Evolutionary conservation across 176 grass and related monocot genomes (phyloP).

Genomic region (Canna indica): DNA sequence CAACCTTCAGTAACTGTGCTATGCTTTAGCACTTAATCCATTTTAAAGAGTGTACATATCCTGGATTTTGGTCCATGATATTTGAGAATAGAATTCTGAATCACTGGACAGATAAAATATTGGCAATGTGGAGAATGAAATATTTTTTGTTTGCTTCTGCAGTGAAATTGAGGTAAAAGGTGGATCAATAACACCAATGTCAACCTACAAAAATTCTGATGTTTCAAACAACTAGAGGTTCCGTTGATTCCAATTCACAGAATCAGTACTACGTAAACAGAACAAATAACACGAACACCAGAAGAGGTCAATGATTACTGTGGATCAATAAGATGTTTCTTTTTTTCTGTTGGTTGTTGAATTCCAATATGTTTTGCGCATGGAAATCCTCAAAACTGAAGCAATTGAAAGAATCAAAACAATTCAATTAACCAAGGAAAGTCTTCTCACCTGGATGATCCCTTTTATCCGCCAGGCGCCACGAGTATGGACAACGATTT

Average conservation of each 20-base stretch:
- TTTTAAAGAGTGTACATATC: too few relatives aligned
- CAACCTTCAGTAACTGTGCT: not conserved
- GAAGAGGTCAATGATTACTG: too few relatives aligned
- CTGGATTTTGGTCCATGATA: too few relatives aligned
- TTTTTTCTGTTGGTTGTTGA: not conserved
- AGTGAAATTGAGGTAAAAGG: not conserved
- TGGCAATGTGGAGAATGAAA: too few relatives aligned
- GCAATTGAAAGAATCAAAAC: not conserved
- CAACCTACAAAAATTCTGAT: not conserved
- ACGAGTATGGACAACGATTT: conserved; percentile 4
- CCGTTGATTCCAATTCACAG: not conserved
- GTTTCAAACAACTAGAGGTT: too few relatives aligned
- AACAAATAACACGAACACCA: too few relatives aligned
- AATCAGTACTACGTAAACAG: too few relatives aligned
- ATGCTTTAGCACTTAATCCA: too few relatives aligned
- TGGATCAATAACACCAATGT: not conserved
- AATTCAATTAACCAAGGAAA: not conserved
- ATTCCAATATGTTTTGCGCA: not conserved
- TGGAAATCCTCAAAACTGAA: not conserved
- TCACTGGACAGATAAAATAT: not conserved
- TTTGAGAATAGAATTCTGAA: not conserved
- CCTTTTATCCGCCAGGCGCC: conserved; percentile 11
- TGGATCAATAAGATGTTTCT: too few relatives aligned
- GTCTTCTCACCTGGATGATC: conserved; percentile 3
- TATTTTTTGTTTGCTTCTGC: not conserved